Evolutionary conservation across 2,329 filamentous ascomycete genomes (phyloP).

Genomic region (Diaporthe caulivora): DNA sequence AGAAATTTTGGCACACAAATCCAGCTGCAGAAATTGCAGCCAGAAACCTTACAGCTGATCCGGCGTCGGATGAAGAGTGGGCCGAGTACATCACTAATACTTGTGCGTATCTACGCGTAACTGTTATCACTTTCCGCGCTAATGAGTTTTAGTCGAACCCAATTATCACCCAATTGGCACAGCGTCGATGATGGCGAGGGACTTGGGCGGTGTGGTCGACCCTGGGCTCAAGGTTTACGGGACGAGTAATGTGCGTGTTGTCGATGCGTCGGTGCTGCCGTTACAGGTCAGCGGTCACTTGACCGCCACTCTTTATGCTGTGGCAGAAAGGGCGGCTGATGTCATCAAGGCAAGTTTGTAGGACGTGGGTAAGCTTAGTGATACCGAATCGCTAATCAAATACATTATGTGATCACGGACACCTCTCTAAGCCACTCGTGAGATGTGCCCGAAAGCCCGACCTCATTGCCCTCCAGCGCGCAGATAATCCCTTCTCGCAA

Average conservation of each 20-base stretch:
- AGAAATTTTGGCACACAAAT: constrained; percentile 48
- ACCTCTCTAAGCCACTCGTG: neutral
- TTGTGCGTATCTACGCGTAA: neutral
- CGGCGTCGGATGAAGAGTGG: constrained; percentile 29
- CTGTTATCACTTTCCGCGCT: neutral
- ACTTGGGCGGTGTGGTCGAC: constrained; percentile 57
- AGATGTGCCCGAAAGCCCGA: no score
- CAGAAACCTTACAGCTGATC: constrained; percentile 6
- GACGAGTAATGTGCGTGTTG: constrained; percentile 58
- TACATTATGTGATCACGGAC: neutral
- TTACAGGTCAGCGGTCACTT: constrained; percentile 60
- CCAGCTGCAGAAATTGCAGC: constrained; percentile 44
- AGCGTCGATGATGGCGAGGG: constrained; percentile 39
- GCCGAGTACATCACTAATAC: neutral
- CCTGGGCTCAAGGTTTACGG: constrained; percentile 59
- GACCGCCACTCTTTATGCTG: constrained; percentile 64
- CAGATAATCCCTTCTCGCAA: constrained; percentile 22
- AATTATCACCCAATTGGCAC: constrained; percentile 42
- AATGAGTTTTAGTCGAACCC: neutral
- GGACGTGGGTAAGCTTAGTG: neutral
- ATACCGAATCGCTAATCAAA: neutral
- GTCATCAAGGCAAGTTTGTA: neutral
- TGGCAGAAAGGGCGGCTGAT: constrained; percentile 57
- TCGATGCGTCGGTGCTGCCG: constrained; percentile 61
- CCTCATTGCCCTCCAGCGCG: neutral